phyloP scores from a whole-genome alignment of 306 rosid species.

The Sphenostylis stenocarpa region DNA sequence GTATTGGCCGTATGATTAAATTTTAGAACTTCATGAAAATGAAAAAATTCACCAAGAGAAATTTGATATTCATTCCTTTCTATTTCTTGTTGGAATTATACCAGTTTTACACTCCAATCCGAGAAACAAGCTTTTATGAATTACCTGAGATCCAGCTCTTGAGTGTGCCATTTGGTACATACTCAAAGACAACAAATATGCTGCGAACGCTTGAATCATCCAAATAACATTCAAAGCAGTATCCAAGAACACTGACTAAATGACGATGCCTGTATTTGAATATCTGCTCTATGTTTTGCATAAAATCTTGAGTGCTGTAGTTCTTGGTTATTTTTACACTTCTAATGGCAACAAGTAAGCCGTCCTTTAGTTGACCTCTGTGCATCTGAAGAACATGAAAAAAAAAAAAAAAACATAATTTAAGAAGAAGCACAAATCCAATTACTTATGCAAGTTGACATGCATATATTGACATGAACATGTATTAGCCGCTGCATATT shows the following conservation, averaged over 20 bases:
- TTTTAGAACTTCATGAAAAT: neutral
- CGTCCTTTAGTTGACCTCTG: slow-evolving; percentile 78
- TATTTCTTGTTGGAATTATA: neutral
- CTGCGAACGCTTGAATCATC: slow-evolving; percentile 81
- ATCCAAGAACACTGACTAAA: slow-evolving; percentile 87
- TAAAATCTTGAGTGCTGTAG: slow-evolving; percentile 53
- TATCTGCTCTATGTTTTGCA: slow-evolving; percentile 59
- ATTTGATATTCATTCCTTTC: neutral
- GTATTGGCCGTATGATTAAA: neutral
- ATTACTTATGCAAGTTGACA: neutral
- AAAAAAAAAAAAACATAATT: neutral
- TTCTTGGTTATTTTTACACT: slow-evolving; percentile 65
- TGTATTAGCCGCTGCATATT: neutral
- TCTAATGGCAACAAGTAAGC: slow-evolving; percentile 76
- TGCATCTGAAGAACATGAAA: slow-evolving; percentile 62
- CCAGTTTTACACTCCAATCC: slow-evolving; percentile 7
- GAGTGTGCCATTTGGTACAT: slow-evolving; percentile 86
- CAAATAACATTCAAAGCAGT: slow-evolving; percentile 77
- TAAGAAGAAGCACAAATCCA: neutral
- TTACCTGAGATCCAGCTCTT: slow-evolving; percentile 93
- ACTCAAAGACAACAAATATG: slow-evolving; percentile 79
- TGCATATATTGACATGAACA: neutral
- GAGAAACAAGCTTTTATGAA: slow-evolving; percentile 21
- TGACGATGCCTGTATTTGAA: slow-evolving; percentile 76
- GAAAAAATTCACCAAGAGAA: neutral